Evolutionary conservation across 2,329 filamentous ascomycete species (phyloP).

Genomic region (Teratosphaeriaceae sp.): DNA sequence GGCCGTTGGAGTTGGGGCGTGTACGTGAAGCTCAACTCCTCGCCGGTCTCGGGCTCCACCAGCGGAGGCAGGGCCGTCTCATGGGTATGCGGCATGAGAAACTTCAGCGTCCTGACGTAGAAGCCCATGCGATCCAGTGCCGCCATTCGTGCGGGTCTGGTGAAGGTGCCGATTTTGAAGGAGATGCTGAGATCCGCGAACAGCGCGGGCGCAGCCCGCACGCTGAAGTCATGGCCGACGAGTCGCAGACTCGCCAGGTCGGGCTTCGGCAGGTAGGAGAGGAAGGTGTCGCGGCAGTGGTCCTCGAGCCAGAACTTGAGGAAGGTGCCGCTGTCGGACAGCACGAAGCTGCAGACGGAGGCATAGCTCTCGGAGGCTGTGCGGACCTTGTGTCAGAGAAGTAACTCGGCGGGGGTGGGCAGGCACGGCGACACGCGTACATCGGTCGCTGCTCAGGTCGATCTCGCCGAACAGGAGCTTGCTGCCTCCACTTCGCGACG

Average conservation of each 20-base stretch:
- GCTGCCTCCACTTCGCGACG: conserved; percentile 31
- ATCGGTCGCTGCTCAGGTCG: conserved; percentile 35
- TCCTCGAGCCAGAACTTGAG: conserved; percentile 46
- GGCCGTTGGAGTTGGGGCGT: conserved; percentile 61
- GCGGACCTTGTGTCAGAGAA: conserved; percentile 14
- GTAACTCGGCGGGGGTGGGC: background rate
- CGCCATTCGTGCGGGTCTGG: conserved; percentile 63
- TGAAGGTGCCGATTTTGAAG: conserved; percentile 70
- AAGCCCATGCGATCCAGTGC: conserved; percentile 72
- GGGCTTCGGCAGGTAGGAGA: conserved; percentile 34
- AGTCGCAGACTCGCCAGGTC: conserved; percentile 51
- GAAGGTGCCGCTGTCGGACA: conserved; percentile 43
- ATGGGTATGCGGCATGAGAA: conserved; percentile 68
- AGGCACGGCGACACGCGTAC: conserved; percentile 23
- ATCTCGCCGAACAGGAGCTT: conserved; percentile 45
- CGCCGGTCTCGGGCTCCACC: conserved; percentile 67
- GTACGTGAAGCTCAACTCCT: conserved; percentile 75
- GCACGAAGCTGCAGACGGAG: conserved; percentile 43
- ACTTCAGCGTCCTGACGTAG: conserved; percentile 70
- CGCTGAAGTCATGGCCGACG: conserved; percentile 63
- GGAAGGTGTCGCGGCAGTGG: conserved; percentile 38
- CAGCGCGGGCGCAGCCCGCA: conserved; percentile 60
- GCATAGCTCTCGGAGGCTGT: conserved; percentile 39
- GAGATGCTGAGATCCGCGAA: conserved; percentile 64
- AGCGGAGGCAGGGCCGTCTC: conserved; percentile 80